Conservation (phyloP, 163 green algal genomes). For the Volvox carteri region DNA sequence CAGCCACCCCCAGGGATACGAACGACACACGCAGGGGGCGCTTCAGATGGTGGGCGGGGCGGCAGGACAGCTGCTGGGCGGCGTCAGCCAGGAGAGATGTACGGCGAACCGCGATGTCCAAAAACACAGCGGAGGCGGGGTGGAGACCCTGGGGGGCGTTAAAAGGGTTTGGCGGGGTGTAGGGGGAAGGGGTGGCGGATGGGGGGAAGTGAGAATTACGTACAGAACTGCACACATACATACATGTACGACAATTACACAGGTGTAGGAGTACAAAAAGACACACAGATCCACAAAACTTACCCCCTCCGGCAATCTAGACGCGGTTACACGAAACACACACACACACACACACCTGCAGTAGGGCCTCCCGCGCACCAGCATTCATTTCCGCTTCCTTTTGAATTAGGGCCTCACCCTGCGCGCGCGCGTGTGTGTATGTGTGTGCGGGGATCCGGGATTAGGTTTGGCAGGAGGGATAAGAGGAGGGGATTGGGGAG, state of each 20-base stretch:
- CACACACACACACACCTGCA: constrained; percentile 38
- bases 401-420: constrained; percentile 77
- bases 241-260: no score
- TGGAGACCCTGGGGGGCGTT: constrained; percentile 55
- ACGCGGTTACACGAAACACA: neutral
- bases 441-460: neutral
- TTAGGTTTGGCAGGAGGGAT: no score
- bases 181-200: no score
- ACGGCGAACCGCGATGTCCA: constrained; percentile 74
- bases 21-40: constrained; percentile 84
- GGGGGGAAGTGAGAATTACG: no score
- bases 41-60: constrained; percentile 78
- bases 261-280: no score
- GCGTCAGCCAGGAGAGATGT: constrained; percentile 76
- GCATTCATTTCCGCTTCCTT: constrained; percentile 77
- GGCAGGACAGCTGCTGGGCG: constrained; percentile 70
- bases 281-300: no score
- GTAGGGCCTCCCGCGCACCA: constrained; percentile 57
- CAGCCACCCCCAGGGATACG: constrained; percentile 40
- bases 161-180: no score
- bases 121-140: constrained; percentile 47
- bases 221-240: no score
- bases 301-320: no score
- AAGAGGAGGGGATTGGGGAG: no score
- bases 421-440: neutral